Percentiles rank a stretch among this genome's conserved stretches.
phyloP scores from a whole-genome alignment of 805 yeast species.

The Metschnikowia kunwiensis region DNA sequence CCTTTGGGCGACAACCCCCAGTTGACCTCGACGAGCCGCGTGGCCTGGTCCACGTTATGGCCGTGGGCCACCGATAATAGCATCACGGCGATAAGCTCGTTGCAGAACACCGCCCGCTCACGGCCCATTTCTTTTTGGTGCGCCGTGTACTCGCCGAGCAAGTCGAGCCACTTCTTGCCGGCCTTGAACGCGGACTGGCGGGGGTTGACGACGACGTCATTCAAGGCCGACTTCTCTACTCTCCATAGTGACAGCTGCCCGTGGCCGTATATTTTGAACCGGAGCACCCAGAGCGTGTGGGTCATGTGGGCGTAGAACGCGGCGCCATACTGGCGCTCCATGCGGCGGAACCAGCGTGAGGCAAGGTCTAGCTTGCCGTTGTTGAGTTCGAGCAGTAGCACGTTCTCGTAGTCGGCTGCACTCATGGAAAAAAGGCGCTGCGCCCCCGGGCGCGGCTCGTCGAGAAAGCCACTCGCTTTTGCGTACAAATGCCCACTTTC shows the following conservation, averaged over 20 bases:
- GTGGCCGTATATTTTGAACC: conserved; percentile 31
- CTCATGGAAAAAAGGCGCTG: not conserved
- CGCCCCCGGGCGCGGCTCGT: not conserved
- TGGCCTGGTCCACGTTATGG: conserved; percentile 20
- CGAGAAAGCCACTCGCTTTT: not conserved
- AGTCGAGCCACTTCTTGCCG: conserved; percentile 20
- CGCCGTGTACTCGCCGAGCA: conserved; percentile 25
- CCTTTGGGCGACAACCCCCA: conserved; percentile 35
- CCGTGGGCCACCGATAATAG: conserved; percentile 35
- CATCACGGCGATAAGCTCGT: conserved; percentile 25
- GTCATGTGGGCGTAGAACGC: conserved; percentile 24
- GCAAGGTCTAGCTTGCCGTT: conserved; percentile 41
- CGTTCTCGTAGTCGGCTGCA: conserved; percentile 36
- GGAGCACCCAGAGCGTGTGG: conserved; percentile 33
- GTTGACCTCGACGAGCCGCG: conserved; percentile 24
- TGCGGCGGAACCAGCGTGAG: conserved; percentile 35
- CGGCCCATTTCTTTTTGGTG: conserved; percentile 5
- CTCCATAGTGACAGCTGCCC: conserved; percentile 36
- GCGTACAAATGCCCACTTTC: conserved; percentile 10
- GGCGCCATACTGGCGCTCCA: conserved; percentile 23
- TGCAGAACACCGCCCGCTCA: conserved; percentile 15
- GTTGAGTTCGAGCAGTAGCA: conserved; percentile 32
- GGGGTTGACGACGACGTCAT: conserved; percentile 19
- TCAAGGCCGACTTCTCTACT: conserved; percentile 20
- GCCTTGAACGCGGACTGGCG: conserved; percentile 20